These are phyloP conservation scores for Rhipidocladum racemiflorum DNA, from an alignment of 176 grass and related monocot genomes.

Conservation along the genomic window DNA sequence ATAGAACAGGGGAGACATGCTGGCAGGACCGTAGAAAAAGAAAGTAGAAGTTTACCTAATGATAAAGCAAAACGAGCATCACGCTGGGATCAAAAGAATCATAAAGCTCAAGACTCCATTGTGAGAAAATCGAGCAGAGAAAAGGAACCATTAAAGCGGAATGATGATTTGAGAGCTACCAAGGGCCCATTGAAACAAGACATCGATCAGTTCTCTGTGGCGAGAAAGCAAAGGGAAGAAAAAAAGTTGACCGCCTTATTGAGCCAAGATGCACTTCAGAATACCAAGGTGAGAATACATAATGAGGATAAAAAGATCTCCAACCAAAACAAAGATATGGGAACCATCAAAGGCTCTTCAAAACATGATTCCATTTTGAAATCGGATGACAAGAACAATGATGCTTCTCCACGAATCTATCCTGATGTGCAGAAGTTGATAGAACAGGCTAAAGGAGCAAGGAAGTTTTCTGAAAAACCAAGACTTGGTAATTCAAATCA, in stretches of 20 bases:
- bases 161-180: constrained; percentile 25
- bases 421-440: constrained; percentile 43
- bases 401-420: constrained; percentile 18
- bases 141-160: constrained; percentile 12
- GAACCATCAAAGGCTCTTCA: constrained; percentile 11
- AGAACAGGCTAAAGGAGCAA: constrained; percentile 47
- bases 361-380: constrained; percentile 19
- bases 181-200: no score
- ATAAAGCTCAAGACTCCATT: constrained; percentile 16
- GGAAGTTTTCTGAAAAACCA: constrained; percentile 47
- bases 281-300: constrained; percentile 7
- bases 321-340: constrained; percentile 20
- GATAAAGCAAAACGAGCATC: constrained; percentile 14
- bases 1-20: constrained; percentile 28
- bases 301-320: constrained; percentile 8
- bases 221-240: no score
- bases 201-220: no score
- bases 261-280: constrained; percentile 34
- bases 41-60: constrained; percentile 1
- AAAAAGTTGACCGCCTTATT: no score
- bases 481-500: constrained; percentile 37
- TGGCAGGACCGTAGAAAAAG: constrained; percentile 30
- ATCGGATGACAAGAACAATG: constrained; percentile 23
- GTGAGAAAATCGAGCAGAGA: constrained; percentile 23
- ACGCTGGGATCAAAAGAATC: constrained; percentile 29